Percentiles rank a stretch among this genome's conserved stretches.
Evolutionary conservation across 2,329 filamentous ascomycete species (phyloP).

Genomic region (Xylaria sp.): DNA sequence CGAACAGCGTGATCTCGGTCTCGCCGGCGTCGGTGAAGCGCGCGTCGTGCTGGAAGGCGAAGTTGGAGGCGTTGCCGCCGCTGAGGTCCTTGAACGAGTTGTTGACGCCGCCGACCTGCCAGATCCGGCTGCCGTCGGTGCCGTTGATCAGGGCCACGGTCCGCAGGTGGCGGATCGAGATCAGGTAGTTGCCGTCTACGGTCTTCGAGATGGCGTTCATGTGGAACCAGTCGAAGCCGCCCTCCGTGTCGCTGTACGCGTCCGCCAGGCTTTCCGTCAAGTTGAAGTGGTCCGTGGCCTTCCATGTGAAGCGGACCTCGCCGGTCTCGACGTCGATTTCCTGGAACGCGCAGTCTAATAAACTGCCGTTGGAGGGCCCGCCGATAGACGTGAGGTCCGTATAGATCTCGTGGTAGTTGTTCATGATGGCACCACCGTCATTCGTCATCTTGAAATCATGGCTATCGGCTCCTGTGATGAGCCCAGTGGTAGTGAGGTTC

Average conservation of each 20-base stretch:
- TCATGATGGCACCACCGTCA: slow-evolving; percentile 56
- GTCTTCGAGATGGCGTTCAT: slow-evolving; percentile 54
- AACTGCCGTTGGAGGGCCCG: slow-evolving; percentile 47
- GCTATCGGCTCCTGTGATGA: slow-evolving; percentile 53
- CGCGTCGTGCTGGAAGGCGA: slow-evolving; percentile 55
- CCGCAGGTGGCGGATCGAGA: slow-evolving; percentile 51
- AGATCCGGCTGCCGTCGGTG: slow-evolving; percentile 50
- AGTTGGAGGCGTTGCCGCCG: slow-evolving; percentile 51
- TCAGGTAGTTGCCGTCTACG: slow-evolving; percentile 52
- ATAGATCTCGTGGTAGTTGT: slow-evolving; percentile 53
- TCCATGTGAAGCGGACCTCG: slow-evolving; percentile 53
- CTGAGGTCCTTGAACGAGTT: slow-evolving; percentile 54
- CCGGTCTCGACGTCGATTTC: slow-evolving; percentile 54
- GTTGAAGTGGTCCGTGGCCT: slow-evolving; percentile 48
- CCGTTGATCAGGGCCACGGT: slow-evolving; percentile 50
- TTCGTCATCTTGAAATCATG: slow-evolving; percentile 58
- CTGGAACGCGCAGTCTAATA: slow-evolving; percentile 55
- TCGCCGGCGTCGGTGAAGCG: slow-evolving; percentile 50
- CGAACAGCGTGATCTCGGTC: slow-evolving; percentile 52
- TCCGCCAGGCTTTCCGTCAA: slow-evolving; percentile 36
- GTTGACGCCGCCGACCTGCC: slow-evolving; percentile 53
- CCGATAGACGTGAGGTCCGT: slow-evolving; percentile 49
- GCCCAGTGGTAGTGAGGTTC: slow-evolving; percentile 53
- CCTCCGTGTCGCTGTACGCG: slow-evolving; percentile 3
- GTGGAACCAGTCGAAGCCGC: slow-evolving; percentile 54